Base-by-base conservation (phyloP, 2,329 filamentous ascomycete species). In the Tolypocladium tropicale region DNA sequence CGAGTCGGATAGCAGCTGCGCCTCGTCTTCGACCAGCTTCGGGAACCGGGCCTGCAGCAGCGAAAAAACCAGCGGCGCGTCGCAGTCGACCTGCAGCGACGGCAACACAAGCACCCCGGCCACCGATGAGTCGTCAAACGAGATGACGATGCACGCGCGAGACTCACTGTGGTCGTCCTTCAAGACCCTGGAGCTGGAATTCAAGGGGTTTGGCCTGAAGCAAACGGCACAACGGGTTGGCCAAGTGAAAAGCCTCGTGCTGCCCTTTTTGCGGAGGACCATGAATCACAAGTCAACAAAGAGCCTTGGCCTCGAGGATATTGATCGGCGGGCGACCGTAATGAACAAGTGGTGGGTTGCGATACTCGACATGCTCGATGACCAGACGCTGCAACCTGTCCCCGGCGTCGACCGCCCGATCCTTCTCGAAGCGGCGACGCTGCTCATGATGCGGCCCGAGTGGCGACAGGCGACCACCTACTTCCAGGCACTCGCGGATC, bases 331-430 rank as follows among this genome's bases (percentile, higher is more conserved):
- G 58, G 82, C 88, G 2, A 84, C 84, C 49, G 89, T 95, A 52
- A 74, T 96, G 57, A 90, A 94, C 68, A 92, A 89, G 67, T 96
- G 92, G 92, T 96, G 92, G 92, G 86, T 79, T 48, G 85, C 83
- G 1, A 75, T 96, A 41, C 73, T 96, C 56, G 90, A 94, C 58
- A 84, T 95, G 76, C 80, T 96, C 28, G 85, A 91, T 61, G 88
- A 87, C 34, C 81, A 82, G 6, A 61, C 72, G 56, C 70, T 78
- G 53, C 87, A 90, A 64, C 86, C 88, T 3, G 85, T 96, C 16
- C 85, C 90, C 1, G 89, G 89, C 12, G 86, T 90, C n/a, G 92
- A 96, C 65, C 80, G 90, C 34, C 89, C 90, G 0, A 80, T 84
- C 3, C 83, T 95, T 48, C 79, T 95, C 34, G 91, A 96, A 66